These are phyloP conservation scores for Candida sakaeoensis DNA, from an alignment of 805 yeast species.

Conservation along the genomic window DNA sequence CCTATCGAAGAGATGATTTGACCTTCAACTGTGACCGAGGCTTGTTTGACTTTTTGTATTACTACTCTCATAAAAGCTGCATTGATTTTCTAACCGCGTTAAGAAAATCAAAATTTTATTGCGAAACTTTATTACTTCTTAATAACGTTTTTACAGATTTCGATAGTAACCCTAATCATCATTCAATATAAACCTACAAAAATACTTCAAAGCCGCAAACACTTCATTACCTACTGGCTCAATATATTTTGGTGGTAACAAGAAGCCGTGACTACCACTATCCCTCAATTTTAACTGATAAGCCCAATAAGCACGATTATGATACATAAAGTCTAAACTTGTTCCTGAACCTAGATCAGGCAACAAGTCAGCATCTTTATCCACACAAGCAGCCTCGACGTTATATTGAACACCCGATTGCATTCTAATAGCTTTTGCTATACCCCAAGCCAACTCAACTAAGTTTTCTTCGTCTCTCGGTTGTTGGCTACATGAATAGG, in stretches of 20 bases:
- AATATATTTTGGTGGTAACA: slow-evolving; percentile 67
- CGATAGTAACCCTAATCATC: slow-evolving; percentile 18
- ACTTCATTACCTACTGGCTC: slow-evolving; percentile 75
- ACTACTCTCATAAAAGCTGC: slow-evolving; percentile 69
- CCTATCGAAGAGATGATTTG: slow-evolving; percentile 66
- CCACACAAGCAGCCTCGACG: slow-evolving; percentile 76
- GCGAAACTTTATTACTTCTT: no score
- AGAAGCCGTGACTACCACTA: slow-evolving; percentile 77
- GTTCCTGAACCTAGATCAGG: slow-evolving; percentile 80
- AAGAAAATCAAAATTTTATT: no score
- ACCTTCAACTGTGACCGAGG: slow-evolving; percentile 82
- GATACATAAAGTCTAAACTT: slow-evolving; percentile 80
- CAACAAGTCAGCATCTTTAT: slow-evolving; percentile 66
- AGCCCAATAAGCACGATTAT: slow-evolving; percentile 78
- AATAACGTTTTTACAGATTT: not conserved
- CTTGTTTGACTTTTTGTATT: slow-evolving; percentile 82
- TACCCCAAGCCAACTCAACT: slow-evolving; percentile 76
- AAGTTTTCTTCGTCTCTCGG: slow-evolving; percentile 82
- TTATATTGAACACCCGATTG: slow-evolving; percentile 61
- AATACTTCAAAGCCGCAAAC: slow-evolving; percentile 63
- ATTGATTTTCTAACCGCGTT: not conserved
- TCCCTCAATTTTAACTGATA: slow-evolving; percentile 79
- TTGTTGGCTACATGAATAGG: slow-evolving; percentile 65
- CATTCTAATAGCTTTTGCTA: slow-evolving; percentile 67
- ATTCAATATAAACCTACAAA: slow-evolving; percentile 40